phyloP scores from a whole-genome alignment of 2,329 filamentous ascomycete species.

The Pseudocercospora fijiensis region DNA sequence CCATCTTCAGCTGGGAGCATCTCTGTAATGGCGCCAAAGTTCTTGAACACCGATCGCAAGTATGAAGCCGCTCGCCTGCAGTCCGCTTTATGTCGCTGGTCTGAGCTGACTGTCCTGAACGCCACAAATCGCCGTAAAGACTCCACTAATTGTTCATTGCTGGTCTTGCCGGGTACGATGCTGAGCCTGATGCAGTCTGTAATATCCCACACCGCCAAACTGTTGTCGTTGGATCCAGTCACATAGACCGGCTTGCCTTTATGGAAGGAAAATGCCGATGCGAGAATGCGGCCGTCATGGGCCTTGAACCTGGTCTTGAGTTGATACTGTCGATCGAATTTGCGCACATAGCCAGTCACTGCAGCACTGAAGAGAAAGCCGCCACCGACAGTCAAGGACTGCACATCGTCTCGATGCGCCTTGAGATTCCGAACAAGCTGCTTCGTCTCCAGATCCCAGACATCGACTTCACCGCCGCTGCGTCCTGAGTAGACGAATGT shows the following conservation, averaged over 20 bases:
- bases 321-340: conserved; percentile 80
- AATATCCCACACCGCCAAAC: conserved; percentile 84
- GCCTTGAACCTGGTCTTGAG: conserved; percentile 76
- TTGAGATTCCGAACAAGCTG: conserved; percentile 87
- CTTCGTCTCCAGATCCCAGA: conserved; percentile 94
- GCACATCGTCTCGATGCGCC: conserved; percentile 76
- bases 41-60: conserved; percentile 84
- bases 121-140: conserved; percentile 80
- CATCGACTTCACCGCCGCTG: conserved; percentile 80
- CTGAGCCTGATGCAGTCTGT: conserved; percentile 54
- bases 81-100: conserved; percentile 82
- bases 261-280: conserved; percentile 72
- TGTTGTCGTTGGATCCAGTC: conserved; percentile 90
- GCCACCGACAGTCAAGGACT: conserved; percentile 81
- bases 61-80: conserved; percentile 91
- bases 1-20: conserved; percentile 77
- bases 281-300: conserved; percentile 81
- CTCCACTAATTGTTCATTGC: conserved; percentile 62
- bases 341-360: conserved; percentile 72
- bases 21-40: conserved; percentile 83
- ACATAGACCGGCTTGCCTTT: conserved; percentile 79
- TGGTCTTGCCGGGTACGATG: conserved; percentile 51
- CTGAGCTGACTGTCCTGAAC: conserved; percentile 87
- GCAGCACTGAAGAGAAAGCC: conserved; percentile 84
- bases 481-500: conserved; percentile 92